Base-by-base conservation (phyloP, 2,329 filamentous ascomycete species). In the Plenodomus biglobosus region DNA sequence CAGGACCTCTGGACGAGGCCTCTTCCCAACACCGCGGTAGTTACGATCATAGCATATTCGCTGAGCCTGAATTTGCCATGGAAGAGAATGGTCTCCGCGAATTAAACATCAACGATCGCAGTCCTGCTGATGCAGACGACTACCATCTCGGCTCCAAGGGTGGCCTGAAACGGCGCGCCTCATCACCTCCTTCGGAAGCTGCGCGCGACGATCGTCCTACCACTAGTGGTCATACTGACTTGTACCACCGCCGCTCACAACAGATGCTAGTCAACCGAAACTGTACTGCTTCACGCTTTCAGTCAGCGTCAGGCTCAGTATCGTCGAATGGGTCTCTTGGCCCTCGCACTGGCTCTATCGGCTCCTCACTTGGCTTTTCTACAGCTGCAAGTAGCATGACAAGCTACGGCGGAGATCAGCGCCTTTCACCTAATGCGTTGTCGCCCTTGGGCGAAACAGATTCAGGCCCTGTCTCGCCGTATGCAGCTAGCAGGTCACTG, bases 151-250 rank as follows among this genome's bases (percentile, higher is more conserved):
- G 63, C 42, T 73, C 75, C 19, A 79, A 76, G 59, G 76, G 78
- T 45, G 82, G 83, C 40, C 79, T 81, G 58, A 87, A 87, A 69
- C 77, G 85, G 64, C 78, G 84, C 48, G 85, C 85, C 51, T 84
- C 82, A 13, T 85, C 82, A 44, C 82, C 84, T 17, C 84, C 83
- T 34, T 76, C 79, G 47, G 83, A 85, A 59, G 76, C 76, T 42
- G 61, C 69, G 39, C 72, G 75, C 40, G 76, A 78, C 41, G 75
- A 78, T 54, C 71, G 76, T 36, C 67, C 72, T 18, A 75, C 73
- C 6, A 65, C 72, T 38, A 69, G 70, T 42, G 73, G 67, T 44
- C 64, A 70, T 21, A 71, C 69, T 24, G 80, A 84, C 59, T 61
- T 81, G 40, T 79, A 78, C 46, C 80, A 81, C 55, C 75, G 81